Evolutionary conservation across 2,329 filamentous ascomycete genomes (phyloP), one percentile per base, ranked within the genome.

Genomic region (Hortaea sp.): DNA sequence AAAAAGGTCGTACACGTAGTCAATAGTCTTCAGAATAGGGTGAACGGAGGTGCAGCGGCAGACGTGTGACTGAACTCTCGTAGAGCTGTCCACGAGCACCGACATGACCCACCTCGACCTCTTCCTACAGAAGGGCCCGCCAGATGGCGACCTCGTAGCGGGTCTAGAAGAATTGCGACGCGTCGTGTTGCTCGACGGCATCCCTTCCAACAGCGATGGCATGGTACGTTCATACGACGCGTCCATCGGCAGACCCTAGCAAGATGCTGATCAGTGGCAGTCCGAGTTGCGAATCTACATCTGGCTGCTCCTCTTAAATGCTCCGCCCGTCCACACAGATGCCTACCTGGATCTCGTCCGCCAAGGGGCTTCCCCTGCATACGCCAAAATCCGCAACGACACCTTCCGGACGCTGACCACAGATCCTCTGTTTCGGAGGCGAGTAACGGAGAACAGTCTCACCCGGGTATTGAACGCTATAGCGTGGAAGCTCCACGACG

Each of bases 331-430:
- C 52, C 77, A 82, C 39, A 95, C 92, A 48, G 86, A 95, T 58
- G 77, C 84, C 50, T 98, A 98, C 65, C 84, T 97, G 53, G 77
- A 79, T 47, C 83, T 97, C 39, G 84, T 98, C 54, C 88, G 94
- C 62, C 87, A 92, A 53, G 90, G 92, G 52, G 85, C 90, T 27
- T 97, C 90, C 3, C 89, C 90, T 1, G 89, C 88, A 40, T 95
- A 98, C 69, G 81, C 87, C 59, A 98, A 98, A 70, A 98, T 98
- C 63, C 86, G 89, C 64, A 95, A 98, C 68, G 92, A 98, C 66
- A 95, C 92, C 37, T 97, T 97, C 66, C 87, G 92, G 57, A 98
- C 92, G 0, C 75, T 98, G 45, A 92, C 92, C 30, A 95, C 90
- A 43, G 92, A 98, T 61, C 89, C 90, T n/a, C 79, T 98, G 32